Conservation (phyloP, 2,329 filamentous ascomycete genomes). For the Ceratocystis destructans region DNA sequence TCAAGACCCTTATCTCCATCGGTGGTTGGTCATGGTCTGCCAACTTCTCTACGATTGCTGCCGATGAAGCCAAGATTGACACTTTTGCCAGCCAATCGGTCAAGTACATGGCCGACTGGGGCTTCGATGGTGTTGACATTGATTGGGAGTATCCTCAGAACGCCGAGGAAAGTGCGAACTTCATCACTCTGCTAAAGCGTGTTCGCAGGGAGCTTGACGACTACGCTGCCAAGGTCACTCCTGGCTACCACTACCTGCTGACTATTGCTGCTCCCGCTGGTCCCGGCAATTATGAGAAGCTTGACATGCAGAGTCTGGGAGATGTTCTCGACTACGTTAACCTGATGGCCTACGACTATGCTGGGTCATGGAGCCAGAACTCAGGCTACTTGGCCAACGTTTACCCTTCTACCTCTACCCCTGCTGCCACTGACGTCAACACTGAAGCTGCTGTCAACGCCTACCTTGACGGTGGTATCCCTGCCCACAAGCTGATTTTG, state of each 20-base stretch:
- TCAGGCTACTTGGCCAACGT: slow-evolving; percentile 63
- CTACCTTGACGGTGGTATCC: slow-evolving; percentile 51
- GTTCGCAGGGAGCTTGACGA: slow-evolving; percentile 36
- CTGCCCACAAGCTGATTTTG: slow-evolving; percentile 53
- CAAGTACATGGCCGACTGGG: slow-evolving; percentile 56
- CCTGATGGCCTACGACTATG: slow-evolving; percentile 62
- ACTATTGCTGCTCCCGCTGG: slow-evolving; percentile 41
- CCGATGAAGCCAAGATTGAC: slow-evolving; percentile 45
- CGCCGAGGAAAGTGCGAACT: slow-evolving; percentile 31
- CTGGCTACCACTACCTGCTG: slow-evolving; percentile 39
- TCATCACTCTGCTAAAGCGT: slow-evolving; percentile 33
- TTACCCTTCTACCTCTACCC: slow-evolving; percentile 40
- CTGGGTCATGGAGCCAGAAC: slow-evolving; percentile 50
- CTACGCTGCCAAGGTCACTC: slow-evolving; percentile 33
- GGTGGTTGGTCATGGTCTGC: slow-evolving; percentile 75
- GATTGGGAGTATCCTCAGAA: slow-evolving; percentile 31
- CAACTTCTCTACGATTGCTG: slow-evolving; percentile 57
- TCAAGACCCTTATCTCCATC: slow-evolving; percentile 68
- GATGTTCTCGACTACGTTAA: slow-evolving; percentile 41
- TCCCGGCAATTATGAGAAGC: slow-evolving; percentile 33
- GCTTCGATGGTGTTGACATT: slow-evolving; percentile 39
- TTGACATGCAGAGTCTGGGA: slow-evolving; percentile 36
- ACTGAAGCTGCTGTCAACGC: slow-evolving; percentile 50
- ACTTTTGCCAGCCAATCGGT: slow-evolving; percentile 59
- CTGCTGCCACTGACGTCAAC: slow-evolving; percentile 53